Percentiles rank a stretch among this genome's conserved stretches.
phyloP scores from a whole-genome alignment of 768 basidiomycete species.

The Steccherinum ochraceum region DNA sequence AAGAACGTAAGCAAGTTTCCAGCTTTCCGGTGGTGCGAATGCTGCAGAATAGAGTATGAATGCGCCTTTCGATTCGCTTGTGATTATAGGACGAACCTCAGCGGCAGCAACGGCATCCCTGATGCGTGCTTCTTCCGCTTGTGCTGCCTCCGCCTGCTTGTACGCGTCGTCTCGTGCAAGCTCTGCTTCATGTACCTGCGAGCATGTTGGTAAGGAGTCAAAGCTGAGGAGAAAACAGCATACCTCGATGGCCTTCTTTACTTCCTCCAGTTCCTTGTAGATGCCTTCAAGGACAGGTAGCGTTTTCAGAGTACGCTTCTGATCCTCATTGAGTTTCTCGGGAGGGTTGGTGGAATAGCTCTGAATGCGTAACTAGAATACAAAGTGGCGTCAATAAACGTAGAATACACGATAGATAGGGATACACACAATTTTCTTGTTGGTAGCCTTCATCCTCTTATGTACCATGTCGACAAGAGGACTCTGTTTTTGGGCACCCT shows the following conservation, averaged over 20 bases:
- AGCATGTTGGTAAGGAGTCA: slow-evolving; percentile 1
- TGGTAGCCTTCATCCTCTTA: slow-evolving; percentile 70
- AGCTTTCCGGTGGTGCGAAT: slow-evolving; percentile 33
- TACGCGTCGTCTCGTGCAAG: slow-evolving; percentile 45
- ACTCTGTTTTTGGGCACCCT: slow-evolving; percentile 38
- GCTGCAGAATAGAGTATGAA: slow-evolving; percentile 28
- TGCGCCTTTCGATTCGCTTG: too few species aligned
- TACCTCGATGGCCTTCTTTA: slow-evolving; percentile 86
- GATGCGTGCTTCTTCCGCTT: slow-evolving; percentile 47
- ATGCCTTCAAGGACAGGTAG: slow-evolving; percentile 73
- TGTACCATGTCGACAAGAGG: slow-evolving; percentile 73
- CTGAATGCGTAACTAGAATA: slow-evolving; percentile 60
- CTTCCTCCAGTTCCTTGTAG: slow-evolving; percentile 76
- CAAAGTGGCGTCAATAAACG: too few species aligned
- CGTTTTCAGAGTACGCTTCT: slow-evolving; percentile 65
- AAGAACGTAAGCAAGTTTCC: slow-evolving; percentile 53
- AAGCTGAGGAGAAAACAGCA: slow-evolving; percentile 11
- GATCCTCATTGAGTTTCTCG: slow-evolving; percentile 83
- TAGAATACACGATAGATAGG: slow-evolving; percentile 10
- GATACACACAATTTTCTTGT: slow-evolving; percentile 75
- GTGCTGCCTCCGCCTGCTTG: slow-evolving; percentile 52
- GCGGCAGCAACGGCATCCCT: slow-evolving; percentile 49
- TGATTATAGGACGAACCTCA: slow-evolving; percentile 56
- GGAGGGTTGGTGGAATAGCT: slow-evolving; percentile 60
- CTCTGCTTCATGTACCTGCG: slow-evolving; percentile 60